phyloP scores from a whole-genome alignment of 176 grass and related monocot species.

The Leersia perrieri region DNA sequence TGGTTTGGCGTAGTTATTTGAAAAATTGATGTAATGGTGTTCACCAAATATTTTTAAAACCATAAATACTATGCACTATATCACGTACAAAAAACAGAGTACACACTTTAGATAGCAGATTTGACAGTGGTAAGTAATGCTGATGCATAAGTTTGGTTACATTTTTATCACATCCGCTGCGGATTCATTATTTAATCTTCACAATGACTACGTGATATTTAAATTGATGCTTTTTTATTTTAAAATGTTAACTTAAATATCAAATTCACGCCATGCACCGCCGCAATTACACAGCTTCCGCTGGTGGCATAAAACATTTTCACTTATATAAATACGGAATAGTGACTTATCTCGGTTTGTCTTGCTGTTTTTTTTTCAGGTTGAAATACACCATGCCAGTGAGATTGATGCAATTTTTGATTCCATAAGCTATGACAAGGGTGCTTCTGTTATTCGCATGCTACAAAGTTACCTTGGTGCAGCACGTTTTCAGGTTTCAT shows the following conservation, averaged over 20 bases:
- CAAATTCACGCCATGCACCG: not conserved
- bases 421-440: conserved; percentile 85
- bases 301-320: conserved; percentile 1
- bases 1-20: not conserved
- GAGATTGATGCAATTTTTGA: conserved; percentile 87
- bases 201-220: conserved; percentile 1
- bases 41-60: not conserved
- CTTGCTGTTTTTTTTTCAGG: conserved; percentile 37
- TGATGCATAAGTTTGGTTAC: not conserved
- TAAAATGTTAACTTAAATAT: conserved; percentile 14
- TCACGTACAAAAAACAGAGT: not conserved
- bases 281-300: not conserved
- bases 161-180: not conserved
- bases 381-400: conserved; percentile 76
- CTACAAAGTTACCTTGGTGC: conserved; percentile 85
- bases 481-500: conserved; percentile 70
- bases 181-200: not conserved
- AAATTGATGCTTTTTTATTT: not conserved
- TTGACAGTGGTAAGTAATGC: not conserved
- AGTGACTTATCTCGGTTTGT: conserved; percentile 6
- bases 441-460: conserved; percentile 80
- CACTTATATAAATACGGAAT: conserved; percentile 7
- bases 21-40: not conserved
- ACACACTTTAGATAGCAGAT: not conserved
- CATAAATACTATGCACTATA: conserved; percentile 4